phyloP scores from a whole-genome alignment of 148 eudicot species.

The Oxyria digyna region DNA sequence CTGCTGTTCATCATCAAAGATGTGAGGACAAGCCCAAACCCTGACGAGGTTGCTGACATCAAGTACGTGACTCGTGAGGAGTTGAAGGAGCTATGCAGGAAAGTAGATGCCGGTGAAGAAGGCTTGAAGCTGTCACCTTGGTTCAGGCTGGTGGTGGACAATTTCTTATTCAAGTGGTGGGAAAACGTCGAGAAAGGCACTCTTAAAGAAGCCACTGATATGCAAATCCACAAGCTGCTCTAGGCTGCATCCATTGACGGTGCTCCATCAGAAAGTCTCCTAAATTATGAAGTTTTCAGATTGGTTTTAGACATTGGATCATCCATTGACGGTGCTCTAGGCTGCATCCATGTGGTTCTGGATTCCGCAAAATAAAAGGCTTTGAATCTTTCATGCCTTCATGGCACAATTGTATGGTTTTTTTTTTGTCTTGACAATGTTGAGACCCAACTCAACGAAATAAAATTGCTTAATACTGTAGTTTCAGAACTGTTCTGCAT shows the following conservation, averaged over 20 bases:
- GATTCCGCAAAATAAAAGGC: background rate
- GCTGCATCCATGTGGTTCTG: background rate
- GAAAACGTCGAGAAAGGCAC: conserved; percentile 79
- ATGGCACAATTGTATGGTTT: background rate
- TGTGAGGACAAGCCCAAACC: conserved; percentile 65
- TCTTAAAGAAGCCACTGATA: conserved; percentile 50
- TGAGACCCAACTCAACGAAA: background rate
- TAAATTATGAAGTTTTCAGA: background rate
- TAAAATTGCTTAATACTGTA: no score
- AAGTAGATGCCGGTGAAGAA: conserved; percentile 90
- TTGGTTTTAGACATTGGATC: background rate
- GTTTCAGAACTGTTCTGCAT: background rate
- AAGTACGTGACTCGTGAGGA: conserved; percentile 62
- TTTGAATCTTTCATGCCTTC: background rate
- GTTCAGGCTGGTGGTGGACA: conserved; percentile 87
- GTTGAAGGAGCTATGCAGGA: conserved; percentile 63
- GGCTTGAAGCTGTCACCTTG: conserved; percentile 89
- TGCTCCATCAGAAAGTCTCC: background rate
- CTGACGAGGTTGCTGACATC: conserved; percentile 77
- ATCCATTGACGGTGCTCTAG: background rate
- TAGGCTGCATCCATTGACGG: background rate
- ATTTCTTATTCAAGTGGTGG: conserved; percentile 96
- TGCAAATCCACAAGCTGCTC: conserved; percentile 72
- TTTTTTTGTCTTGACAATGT: background rate
- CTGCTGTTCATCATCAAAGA: conserved; percentile 76